A percentile compares a stretch with the other conserved stretches of the same genome.
phyloP scores from a whole-genome alignment of 768 basidiomycete genomes.

The Termitomyces sp. region DNA sequence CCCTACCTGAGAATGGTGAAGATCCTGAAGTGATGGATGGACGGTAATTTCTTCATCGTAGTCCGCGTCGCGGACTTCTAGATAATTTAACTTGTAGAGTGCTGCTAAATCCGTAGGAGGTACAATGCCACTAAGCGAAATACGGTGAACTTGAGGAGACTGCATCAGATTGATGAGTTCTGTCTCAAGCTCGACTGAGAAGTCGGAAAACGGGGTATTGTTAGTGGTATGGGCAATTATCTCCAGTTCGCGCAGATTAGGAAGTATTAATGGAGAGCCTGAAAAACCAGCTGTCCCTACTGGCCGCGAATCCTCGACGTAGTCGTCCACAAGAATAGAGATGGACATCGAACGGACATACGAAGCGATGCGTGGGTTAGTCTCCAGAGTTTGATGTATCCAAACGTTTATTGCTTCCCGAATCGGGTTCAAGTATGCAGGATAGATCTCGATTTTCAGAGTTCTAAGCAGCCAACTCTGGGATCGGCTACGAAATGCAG shows the following conservation, averaged over 20 bases:
- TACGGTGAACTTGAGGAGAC: background rate
- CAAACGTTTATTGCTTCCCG: background rate
- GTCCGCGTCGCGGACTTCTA: background rate
- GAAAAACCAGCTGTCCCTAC: background rate
- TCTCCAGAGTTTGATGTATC: background rate
- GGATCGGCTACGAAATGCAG: background rate
- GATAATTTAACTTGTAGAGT: background rate
- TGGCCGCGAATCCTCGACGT: background rate
- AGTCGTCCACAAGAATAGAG: background rate
- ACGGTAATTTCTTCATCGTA: background rate
- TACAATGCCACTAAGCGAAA: background rate
- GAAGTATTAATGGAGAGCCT: background rate
- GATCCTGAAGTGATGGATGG: background rate
- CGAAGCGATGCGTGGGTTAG: background rate
- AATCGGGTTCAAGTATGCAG: background rate
- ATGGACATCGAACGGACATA: background rate
- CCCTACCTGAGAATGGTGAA: background rate
- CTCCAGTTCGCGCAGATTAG: background rate
- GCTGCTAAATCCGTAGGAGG: background rate
- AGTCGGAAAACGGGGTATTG: background rate
- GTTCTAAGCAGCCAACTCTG: background rate
- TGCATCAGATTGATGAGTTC: background rate
- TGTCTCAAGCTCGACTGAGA: background rate
- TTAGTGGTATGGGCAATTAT: background rate
- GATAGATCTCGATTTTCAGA: background rate